A percentile compares a stretch with the other conserved stretches of the same genome.
Conservation (phyloP, 805 yeast species). For the Candida sanyiensis region DNA sequence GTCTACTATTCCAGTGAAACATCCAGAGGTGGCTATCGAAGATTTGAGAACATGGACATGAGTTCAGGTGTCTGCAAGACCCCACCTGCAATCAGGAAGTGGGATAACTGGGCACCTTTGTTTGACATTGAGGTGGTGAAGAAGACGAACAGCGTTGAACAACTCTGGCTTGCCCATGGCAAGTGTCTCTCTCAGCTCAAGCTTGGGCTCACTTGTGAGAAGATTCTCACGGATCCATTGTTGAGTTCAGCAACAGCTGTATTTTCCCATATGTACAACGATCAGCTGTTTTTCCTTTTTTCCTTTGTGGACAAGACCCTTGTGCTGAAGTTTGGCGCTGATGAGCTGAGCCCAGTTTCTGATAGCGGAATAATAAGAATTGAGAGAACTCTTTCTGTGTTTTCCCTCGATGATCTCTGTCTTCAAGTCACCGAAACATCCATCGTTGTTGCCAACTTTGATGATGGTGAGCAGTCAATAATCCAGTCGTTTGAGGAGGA, state of each 20-base stretch:
- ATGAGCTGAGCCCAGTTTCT: conserved; percentile 24
- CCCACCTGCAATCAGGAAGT: conserved; percentile 22
- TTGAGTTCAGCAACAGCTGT: conserved; percentile 17
- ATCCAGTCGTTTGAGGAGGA: conserved; percentile 9
- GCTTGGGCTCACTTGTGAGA: conserved; percentile 17
- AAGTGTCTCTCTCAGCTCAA: conserved; percentile 16
- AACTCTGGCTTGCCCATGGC: conserved; percentile 32
- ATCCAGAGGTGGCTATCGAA: no score
- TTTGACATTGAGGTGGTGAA: conserved; percentile 34
- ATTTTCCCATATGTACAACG: conserved; percentile 16
- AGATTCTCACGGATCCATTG: conserved; percentile 14
- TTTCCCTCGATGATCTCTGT: conserved; percentile 16
- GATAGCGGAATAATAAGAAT: conserved; percentile 19
- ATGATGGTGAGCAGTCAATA: conserved; percentile 6
- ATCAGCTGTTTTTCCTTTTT: conserved; percentile 28
- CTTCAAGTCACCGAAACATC: conserved; percentile 23
- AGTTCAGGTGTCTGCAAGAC: conserved; percentile 12
- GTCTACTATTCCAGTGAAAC: conserved; percentile 37
- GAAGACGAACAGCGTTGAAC: conserved; percentile 28
- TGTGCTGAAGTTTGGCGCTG: conserved; percentile 29
- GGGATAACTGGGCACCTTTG: conserved; percentile 44
- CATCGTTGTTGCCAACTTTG: conserved; percentile 19
- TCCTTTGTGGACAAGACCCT: conserved; percentile 35
- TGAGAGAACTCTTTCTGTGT: conserved; percentile 13
- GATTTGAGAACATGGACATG: conserved; percentile 33